A percentile compares a stretch with the other conserved stretches of the same genome.
These are phyloP conservation scores for Guadua angustifolia DNA, from an alignment of 176 grass and related monocot species.

Conservation along the genomic window DNA sequence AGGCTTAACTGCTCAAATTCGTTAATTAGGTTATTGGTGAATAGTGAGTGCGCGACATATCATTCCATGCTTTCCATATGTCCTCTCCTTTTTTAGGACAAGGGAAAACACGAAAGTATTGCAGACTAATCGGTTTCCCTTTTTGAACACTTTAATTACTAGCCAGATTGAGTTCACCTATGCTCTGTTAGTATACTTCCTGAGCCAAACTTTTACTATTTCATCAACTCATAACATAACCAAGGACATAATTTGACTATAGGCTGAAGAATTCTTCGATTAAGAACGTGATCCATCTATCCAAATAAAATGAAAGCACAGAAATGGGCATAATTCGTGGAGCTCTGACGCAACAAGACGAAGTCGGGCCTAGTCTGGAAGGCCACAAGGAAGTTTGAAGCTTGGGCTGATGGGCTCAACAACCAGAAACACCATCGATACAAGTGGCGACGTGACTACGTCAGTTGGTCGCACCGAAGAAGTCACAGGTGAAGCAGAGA, in stretches of 20 bases:
- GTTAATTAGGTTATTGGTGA: not conserved
- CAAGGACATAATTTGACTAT: not conserved
- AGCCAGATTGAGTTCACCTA: not conserved
- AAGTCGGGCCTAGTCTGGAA: not conserved
- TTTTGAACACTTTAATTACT: not conserved
- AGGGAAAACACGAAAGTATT: conserved; percentile 3
- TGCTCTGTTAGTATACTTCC: not conserved
- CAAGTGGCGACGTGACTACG: no score
- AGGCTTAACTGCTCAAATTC: no score
- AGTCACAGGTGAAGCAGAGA: no score
- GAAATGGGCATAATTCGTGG: not conserved
- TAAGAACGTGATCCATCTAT: not conserved
- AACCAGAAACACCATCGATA: not conserved
- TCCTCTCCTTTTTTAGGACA: not conserved
- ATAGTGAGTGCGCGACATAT: not conserved
- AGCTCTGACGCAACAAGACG: not conserved
- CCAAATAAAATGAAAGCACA: not conserved
- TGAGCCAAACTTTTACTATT: not conserved
- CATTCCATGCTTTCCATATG: not conserved
- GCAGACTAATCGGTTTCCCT: not conserved
- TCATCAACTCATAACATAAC: not conserved
- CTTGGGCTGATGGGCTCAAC: no score
- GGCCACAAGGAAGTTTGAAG: not conserved
- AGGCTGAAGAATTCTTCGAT: not conserved
- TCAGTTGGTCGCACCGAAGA: no score